Base-by-base conservation (phyloP, 1,139 yeast genomes). In the Protomyces lactucae-debilis region DNA sequence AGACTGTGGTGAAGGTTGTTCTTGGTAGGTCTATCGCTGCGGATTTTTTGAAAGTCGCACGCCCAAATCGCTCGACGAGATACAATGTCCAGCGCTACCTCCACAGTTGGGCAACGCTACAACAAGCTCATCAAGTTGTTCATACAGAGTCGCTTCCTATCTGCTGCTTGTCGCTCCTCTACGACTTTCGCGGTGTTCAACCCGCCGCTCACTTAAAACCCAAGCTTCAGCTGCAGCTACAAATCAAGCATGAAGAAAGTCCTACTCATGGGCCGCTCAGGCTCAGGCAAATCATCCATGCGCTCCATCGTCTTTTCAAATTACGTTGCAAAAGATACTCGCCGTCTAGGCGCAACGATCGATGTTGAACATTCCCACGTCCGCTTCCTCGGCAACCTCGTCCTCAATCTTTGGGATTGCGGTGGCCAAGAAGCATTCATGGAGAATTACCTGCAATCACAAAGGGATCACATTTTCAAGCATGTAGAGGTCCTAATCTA, bases 281-380 rank as follows among this genome's bases (percentile, higher is more conserved):
- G 99, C 57, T 89, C 97, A 8, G 99, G 99, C 2, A 93, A 93
- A 75, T 89, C 97, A 5, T 91, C 97, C 10, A 93, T 93, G 99
- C 80, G 99, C 71, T 89, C 96, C 59, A 93, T 93, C 68, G 93
- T 93, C 70, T 93, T 93, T 37, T 72, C 93, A 73, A 93, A 95
- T 74, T 95, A 93, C 76, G 88, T 97, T 2, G 99, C 99, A 0
- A 89, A 92, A 73, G 99, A 93, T 73, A 93, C 99, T 1, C 81
- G 98, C 70, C 80, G 99, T 68, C 77, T 93, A 16, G 99, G 99
- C 0, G 99, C 99, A 28, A 93, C 99, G 0, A 92, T 95, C 67
- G 99, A 95, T 73, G 98, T 93, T 32, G 99, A 95, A 73, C 97
- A 93, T 73, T 91, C 98, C 3, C 97, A 93, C 76, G 79, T 93